Evolutionary conservation across 306 rosid species (phyloP).

Genomic region (Medicago ruthenica): DNA sequence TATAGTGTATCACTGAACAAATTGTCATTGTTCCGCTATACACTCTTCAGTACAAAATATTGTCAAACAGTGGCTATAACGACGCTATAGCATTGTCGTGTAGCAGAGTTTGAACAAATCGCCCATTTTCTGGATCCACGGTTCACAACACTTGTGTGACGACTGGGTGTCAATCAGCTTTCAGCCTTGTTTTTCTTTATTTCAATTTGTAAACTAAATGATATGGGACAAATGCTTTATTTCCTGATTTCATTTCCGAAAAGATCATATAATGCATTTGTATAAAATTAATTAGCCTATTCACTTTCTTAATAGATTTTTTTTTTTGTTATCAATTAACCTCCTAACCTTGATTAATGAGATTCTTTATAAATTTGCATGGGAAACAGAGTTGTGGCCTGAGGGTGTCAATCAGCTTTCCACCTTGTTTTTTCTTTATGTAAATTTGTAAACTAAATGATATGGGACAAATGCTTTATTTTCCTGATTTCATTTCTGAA

Average conservation of each 20-base stretch:
- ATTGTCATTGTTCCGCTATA: background rate
- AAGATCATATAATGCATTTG: background rate
- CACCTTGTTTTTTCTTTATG: too few species aligned
- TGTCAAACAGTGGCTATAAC: background rate
- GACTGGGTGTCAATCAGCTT: constrained; percentile 4
- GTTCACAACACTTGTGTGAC: background rate
- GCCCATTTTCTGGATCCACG: background rate
- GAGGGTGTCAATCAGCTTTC: too few species aligned
- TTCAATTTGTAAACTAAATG: constrained; percentile 22
- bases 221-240: background rate
- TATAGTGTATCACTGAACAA: too few species aligned
- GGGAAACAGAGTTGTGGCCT: background rate
- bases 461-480: background rate
- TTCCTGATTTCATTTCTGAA: constrained; percentile 7
- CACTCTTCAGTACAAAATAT: background rate
- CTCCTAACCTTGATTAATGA: constrained; percentile 15
- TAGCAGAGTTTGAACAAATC: background rate
- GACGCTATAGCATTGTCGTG: background rate
- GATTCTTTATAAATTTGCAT: background rate
- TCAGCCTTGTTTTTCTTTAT: constrained; percentile 6
- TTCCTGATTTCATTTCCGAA: constrained; percentile 8
- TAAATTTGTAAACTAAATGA: constrained; percentile 25
- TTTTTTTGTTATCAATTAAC: background rate
- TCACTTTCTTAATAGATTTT: background rate
- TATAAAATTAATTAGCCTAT: background rate